Evolutionary conservation across 345 rosid species (phyloP).

Genomic region (Punica granatum): DNA sequence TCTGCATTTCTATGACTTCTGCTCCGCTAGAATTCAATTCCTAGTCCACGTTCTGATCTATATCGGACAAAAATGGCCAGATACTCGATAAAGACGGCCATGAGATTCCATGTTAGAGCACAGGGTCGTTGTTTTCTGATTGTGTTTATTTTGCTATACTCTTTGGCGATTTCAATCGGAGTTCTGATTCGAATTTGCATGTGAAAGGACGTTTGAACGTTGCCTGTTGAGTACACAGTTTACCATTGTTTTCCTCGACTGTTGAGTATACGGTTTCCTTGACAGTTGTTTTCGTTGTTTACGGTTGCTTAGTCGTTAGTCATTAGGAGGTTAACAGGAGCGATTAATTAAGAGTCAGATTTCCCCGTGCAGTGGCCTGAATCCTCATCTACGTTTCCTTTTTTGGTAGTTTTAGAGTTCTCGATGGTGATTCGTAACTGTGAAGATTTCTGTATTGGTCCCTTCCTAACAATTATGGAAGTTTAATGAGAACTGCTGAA

Average conservation of each 20-base stretch:
- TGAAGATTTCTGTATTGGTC: background rate
- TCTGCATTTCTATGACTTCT: background rate
- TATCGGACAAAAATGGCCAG: background rate
- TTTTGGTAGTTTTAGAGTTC: background rate
- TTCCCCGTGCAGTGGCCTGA: background rate
- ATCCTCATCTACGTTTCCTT: background rate
- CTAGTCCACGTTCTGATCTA: background rate
- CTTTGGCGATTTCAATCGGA: background rate
- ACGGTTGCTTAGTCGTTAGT: no score
- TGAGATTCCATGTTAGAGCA: background rate
- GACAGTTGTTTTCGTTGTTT: no score
- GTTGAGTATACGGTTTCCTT: background rate
- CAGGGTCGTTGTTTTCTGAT: background rate
- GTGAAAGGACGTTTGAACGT: background rate
- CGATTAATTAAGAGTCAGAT: no score
- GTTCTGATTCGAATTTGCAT: background rate
- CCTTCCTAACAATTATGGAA: background rate
- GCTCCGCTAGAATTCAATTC: background rate
- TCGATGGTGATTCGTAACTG: background rate
- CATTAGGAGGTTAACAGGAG: no score
- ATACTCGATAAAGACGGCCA: background rate
- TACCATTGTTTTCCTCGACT: background rate
- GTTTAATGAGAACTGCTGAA: background rate
- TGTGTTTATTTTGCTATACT: background rate
- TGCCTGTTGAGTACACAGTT: no score